Evolutionary conservation across 192 early-diverging fungal genomes (phyloP), one percentile per base, ranked within the genome.

Genomic region (Entomortierella chlamydospora): DNA sequence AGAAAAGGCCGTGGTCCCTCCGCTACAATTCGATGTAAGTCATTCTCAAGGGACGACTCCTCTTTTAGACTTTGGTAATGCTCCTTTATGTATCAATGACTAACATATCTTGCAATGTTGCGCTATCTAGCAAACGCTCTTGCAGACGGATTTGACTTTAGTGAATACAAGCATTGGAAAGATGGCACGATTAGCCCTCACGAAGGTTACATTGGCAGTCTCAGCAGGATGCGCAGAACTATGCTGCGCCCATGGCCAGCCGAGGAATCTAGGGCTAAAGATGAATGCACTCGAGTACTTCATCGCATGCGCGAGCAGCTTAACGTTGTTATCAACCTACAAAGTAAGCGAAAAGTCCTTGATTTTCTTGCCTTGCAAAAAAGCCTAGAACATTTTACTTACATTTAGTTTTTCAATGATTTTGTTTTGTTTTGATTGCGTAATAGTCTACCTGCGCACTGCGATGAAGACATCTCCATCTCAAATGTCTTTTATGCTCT

Each of bases 281-380:
- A 70, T 56, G 76, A 79, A 33, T 79, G 76, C 26, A 63, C 76
- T 8, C 26, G 76, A 51, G 55, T 79, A 15, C 57, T 79, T 4
- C 76, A 79, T 41, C 62, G 68, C 10, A 79, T 79, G 76, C 76
- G 76, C 9, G 76, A 79, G 39, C 76, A 79, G 30, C 42, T 79
- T 29, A 79, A 79, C n/a, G 65, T 79, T 5, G 76, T 79, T 15
- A 79, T 79, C 25, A 79, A 79, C 22, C 26, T 79, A 4, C 76
- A 79, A 28, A 79, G 67, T 70, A 79, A 0, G 67, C 47, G n/a
- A n/a, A n/a, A n/a, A n/a, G n/a, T n/a, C 6, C 52, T 54, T 54
- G 13, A 28, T 4, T 28, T 11, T 26, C 18, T 2, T 37, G 15
- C 22, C 18, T 10, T 50, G 4, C 15, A n/a, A 22, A 22, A 50